phyloP scores from a whole-genome alignment of 78 protist genomes.

The Dictyostelium purpureum region DNA sequence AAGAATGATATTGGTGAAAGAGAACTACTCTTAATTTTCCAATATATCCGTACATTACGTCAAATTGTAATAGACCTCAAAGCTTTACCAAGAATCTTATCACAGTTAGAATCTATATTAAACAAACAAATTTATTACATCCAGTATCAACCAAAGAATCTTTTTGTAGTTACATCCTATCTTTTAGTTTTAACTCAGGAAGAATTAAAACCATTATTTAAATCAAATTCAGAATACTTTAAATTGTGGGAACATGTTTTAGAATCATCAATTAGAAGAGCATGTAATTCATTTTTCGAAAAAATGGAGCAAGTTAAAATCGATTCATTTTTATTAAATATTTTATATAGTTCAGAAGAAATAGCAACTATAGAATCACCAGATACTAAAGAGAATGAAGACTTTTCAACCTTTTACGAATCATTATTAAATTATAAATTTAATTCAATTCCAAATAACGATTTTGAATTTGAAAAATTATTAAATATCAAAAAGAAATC shows the following conservation, averaged over 20 bases:
- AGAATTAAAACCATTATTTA: not conserved
- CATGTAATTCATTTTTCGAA: slow-evolving; percentile 20
- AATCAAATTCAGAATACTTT: not conserved
- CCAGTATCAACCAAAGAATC: slow-evolving; percentile 69
- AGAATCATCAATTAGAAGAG: slow-evolving; percentile 51
- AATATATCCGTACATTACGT: slow-evolving; percentile 56
- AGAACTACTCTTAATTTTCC: slow-evolving; percentile 22
- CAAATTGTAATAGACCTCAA: slow-evolving; percentile 31
- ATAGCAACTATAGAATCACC: not conserved
- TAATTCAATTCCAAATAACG: not conserved
- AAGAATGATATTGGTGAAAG: slow-evolving; percentile 74
- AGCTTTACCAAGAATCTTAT: slow-evolving; percentile 4
- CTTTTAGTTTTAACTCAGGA: not conserved
- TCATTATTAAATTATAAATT: slow-evolving; percentile 6
- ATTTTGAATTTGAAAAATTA: not conserved
- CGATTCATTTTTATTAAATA: slow-evolving; percentile 6
- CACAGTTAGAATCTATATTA: slow-evolving; percentile 30
- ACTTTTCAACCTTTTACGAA: not conserved
- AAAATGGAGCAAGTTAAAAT: slow-evolving; percentile 36
- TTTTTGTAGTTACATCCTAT: slow-evolving; percentile 30
- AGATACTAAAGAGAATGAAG: not conserved
- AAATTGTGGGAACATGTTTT: slow-evolving; percentile 35
- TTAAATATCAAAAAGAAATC: slow-evolving; percentile 1
- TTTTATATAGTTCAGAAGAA: slow-evolving; percentile 6
- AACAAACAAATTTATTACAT: slow-evolving; percentile 8